Evolutionary conservation across 2,329 filamentous ascomycete species (phyloP), one percentile per base, ranked within the genome.

Genomic region (Ceratocystis cubensis): DNA sequence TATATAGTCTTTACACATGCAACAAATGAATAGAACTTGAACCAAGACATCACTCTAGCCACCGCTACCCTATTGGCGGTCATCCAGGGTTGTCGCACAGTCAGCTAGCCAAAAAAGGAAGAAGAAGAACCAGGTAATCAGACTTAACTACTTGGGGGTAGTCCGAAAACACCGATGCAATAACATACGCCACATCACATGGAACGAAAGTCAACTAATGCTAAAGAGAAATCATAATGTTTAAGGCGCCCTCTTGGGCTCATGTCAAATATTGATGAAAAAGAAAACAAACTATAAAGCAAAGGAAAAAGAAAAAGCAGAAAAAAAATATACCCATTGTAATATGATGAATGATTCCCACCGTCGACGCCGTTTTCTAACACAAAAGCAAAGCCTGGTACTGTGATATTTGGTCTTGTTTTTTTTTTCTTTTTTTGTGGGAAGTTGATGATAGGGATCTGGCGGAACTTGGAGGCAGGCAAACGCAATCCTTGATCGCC

Each of bases 311-410:
- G 17, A 59, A 33, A 65, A 41, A 41, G 37, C 10, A 41, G 1
- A 61, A 46, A 61, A 57, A 67, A 44, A 66, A 44, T 4, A 59
- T 33, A 53, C 30, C 41, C 15, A 25, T 62, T 57, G 53, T 15
- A 57, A 57, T 28, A 57, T 30, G 48, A 25, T n/a, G 17, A 57
- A 57, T 57, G 53, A 64, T 53, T 15, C 63, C 63, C 63, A 53
- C 37, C 63, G 33, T 37, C 63, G 33, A 64, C 63, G 63, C 63
- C 63, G 48, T 64, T 56, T 57, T 56, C 50, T 17, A 64, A 66
- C n/a, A 61, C 53, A 57, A 45, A 45, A 66, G 63, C 56, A 13
- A 57, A 57, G 53, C 17, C 53, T 57, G 53, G 53, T 61, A 37
- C 59, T 59, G 13, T 33, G 30, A 41, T 41, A 13, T 62, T 8